A percentile compares a stretch with the other conserved stretches of the same genome.
These are phyloP conservation scores for Penicillium steckii DNA, from an alignment of 495 filamentous ascomycete genomes.

Conservation along the genomic window DNA sequence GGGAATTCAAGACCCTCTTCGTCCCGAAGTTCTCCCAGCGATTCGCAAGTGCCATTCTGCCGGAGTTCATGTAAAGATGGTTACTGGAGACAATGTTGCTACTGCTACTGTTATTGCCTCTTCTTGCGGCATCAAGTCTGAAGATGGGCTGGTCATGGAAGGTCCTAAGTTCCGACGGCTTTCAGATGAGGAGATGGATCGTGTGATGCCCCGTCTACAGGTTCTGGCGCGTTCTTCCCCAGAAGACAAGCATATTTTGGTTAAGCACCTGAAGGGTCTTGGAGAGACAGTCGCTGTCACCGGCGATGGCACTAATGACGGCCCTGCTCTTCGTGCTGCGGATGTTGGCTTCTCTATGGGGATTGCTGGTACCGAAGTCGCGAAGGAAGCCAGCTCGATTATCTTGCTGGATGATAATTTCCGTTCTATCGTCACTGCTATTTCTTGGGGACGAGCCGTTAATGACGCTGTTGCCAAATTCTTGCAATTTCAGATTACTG, in stretches of 20 bases:
- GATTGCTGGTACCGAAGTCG: constrained; percentile 88
- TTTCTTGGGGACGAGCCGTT: constrained; percentile 90
- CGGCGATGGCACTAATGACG: constrained; percentile 89
- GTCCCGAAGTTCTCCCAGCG: constrained; percentile 72
- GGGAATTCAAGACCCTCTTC: constrained; percentile 68
- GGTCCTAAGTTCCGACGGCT: constrained; percentile 81
- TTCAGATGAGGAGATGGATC: constrained; percentile 65
- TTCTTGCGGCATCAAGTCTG: constrained; percentile 82
- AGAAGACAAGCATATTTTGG: constrained; percentile 82
- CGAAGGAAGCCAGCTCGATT: constrained; percentile 89
- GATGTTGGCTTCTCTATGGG: constrained; percentile 97
- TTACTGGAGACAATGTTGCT: constrained; percentile 79
- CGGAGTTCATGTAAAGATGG: constrained; percentile 85
- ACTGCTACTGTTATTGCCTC: constrained; percentile 80
- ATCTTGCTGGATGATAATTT: constrained; percentile 94
- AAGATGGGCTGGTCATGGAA: constrained; percentile 74
- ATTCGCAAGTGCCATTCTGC: constrained; percentile 72
- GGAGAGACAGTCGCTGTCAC: constrained; percentile 83
- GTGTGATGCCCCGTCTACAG: constrained; percentile 71
- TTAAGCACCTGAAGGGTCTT: constrained; percentile 67
- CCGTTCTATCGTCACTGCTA: constrained; percentile 79
- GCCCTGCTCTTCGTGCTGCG: constrained; percentile 78
- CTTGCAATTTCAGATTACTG: constrained; percentile 87
- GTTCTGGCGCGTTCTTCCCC: constrained; percentile 85
- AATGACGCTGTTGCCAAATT: constrained; percentile 92